Conservation (phyloP, 2,329 filamentous ascomycete genomes). For the Allantophomopsis cytisporea region DNA sequence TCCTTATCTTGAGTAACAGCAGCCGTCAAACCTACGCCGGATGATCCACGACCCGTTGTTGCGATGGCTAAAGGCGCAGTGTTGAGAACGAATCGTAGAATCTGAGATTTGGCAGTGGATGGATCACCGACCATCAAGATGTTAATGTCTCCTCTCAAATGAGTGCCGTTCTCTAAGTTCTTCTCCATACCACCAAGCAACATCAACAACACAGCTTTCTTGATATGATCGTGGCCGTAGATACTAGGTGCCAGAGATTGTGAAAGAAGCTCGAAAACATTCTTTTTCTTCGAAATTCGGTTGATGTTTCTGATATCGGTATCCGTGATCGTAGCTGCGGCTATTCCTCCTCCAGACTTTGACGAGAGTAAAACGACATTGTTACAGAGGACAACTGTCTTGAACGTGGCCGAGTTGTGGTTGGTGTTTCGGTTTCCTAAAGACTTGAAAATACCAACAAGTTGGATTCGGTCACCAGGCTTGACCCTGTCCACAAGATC, state of each 20-base stretch:
- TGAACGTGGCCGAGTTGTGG: conserved; percentile 84
- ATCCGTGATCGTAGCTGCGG: conserved; percentile 84
- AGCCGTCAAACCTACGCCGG: conserved; percentile 92
- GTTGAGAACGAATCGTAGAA: conserved; percentile 92
- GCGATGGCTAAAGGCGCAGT: conserved; percentile 94
- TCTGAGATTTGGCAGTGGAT: conserved; percentile 96
- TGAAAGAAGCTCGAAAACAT: conserved; percentile 82
- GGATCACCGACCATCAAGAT: conserved; percentile 98
- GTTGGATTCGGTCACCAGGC: conserved; percentile 87
- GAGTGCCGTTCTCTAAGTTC: conserved; percentile 94
- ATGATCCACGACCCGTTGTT: conserved; percentile 91
- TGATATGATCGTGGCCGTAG: conserved; percentile 93
- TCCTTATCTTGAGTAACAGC: conserved; percentile 96
- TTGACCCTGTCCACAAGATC: conserved; percentile 92
- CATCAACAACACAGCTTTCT: conserved; percentile 94
- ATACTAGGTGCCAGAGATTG: conserved; percentile 95
- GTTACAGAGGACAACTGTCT: conserved; percentile 86
- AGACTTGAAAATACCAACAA: conserved; percentile 92
- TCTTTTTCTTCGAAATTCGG: conserved; percentile 88
- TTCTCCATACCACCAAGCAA: conserved; percentile 94
- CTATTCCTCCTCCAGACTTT: conserved; percentile 89
- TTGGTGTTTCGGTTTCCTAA: conserved; percentile 89
- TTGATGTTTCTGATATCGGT: conserved; percentile 98
- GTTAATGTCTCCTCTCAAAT: conserved; percentile 96
- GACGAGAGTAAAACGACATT: conserved; percentile 90